Conservation (phyloP, 345 rosid genomes). For the Melastoma malabathricum region DNA sequence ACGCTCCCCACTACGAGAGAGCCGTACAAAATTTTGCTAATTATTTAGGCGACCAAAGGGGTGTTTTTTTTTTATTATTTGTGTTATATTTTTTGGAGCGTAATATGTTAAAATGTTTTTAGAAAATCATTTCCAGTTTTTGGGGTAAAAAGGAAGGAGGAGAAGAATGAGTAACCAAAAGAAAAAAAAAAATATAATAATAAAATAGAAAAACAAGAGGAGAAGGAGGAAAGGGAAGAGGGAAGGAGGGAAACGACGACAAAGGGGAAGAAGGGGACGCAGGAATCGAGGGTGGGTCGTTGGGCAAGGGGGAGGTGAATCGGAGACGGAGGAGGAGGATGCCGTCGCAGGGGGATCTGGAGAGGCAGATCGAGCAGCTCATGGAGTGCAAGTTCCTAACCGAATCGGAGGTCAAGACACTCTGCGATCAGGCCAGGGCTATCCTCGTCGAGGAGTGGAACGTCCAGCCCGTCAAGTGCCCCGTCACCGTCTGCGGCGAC, state of each 20-base stretch:
- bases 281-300: background rate
- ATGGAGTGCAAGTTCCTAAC: conserved; percentile 92
- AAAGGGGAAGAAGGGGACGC: background rate
- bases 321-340: conserved; percentile 16
- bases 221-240: background rate
- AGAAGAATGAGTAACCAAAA: background rate
- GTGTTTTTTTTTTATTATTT: no score
- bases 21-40: no score
- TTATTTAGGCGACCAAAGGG: no score
- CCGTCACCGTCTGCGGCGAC: conserved; percentile 98
- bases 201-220: background rate
- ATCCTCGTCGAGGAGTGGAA: conserved; percentile 98
- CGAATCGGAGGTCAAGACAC: conserved; percentile 80
- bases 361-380: conserved; percentile 93
- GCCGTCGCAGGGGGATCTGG: conserved; percentile 94
- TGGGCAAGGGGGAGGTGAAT: background rate
- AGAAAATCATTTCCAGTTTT: background rate
- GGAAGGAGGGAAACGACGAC: no score
- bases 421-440: conserved; percentile 94
- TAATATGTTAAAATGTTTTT: no score
- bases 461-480: conserved; percentile 99
- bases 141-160: background rate
- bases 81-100: no score
- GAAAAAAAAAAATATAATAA: no score
- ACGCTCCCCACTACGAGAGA: no score